Base-by-base conservation (phyloP, 805 yeast species). In the Kuraishia piskuri region DNA sequence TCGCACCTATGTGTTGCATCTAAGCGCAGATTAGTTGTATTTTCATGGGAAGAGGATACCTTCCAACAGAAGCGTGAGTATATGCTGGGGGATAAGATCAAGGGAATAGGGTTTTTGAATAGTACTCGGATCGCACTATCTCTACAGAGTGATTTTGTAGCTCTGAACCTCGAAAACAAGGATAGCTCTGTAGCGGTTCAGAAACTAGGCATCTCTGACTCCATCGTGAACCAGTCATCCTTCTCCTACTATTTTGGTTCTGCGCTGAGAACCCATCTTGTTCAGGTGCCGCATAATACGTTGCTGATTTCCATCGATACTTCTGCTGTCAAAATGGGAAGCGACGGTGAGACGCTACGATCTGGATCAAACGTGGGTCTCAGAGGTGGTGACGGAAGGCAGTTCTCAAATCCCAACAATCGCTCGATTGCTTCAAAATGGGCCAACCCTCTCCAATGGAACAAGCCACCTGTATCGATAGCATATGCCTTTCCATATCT, bases 401-500 rank as follows among this genome's bases (percentile, higher is more conserved):
- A 7, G 40, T 10, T 12, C 17, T 3, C 17, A 12, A 31, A 10
- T 8, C n/a, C 19, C 23, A 19, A 7, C 20, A 12, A 8, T 25
- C 21, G 21, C 12, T 5, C 12, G 4, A 21, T 12, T 20, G n/a
- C 3, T 8, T n/a, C 22, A 19, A 26, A 25, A 8, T 48, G 44
- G 48, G 50, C 49, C n/a, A 56, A 56, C 37, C 58, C 56, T 10
- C 22, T 56, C 44, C 48, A 49, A 25, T 50, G 66, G 66, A 12
- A 63, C 55, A 46, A 60, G 57, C 49, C 58, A 22, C 70, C 75
- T 9, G 56, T 60, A 24, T 54, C 54, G 51, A 57, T 72, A 17
- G 64, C 59, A 26, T 70, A 62, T 55, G 63, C 66, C 64, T 70
- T 72, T 51, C 80, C 80, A 0, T 77, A 73, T 55, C 54, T 76